Conservation (phyloP, 768 basidiomycete genomes). For the Collybia sordida region DNA sequence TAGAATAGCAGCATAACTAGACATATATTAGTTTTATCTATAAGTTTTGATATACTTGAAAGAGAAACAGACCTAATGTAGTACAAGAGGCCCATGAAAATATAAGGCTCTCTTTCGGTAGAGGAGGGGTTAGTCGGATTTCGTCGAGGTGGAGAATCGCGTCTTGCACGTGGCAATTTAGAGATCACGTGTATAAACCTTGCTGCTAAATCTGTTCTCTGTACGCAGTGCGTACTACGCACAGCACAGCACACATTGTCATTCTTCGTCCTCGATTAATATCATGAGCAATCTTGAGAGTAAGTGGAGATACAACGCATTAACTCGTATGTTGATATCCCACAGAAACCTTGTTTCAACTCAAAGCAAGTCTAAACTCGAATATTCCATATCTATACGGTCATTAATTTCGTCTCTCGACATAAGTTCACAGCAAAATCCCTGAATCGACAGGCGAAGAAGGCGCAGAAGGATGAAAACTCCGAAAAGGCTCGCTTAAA, state of each 20-base stretch:
- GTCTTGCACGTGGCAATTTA: conserved; percentile 8
- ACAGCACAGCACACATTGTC: conserved; percentile 11
- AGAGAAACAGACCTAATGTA: conserved; percentile 52
- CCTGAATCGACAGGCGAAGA: conserved; percentile 91
- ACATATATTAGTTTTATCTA: background rate
- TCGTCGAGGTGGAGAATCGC: conserved; percentile 1
- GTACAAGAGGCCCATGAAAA: conserved; percentile 52
- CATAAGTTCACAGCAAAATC: conserved; percentile 96
- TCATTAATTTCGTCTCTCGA: conserved; percentile 1
- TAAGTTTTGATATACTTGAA: too few relatives aligned
- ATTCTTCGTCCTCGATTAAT: conserved; percentile 10
- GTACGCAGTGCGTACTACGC: background rate
- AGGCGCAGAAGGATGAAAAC: conserved; percentile 94
- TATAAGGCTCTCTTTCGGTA: conserved; percentile 6
- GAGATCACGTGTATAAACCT: conserved; percentile 15
- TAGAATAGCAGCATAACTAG: conserved; percentile 72
- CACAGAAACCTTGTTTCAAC: conserved; percentile 95
- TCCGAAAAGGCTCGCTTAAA: conserved; percentile 88
- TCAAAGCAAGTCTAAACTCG: conserved; percentile 64
- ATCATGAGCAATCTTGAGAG: conserved; percentile 88
- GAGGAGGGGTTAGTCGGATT: conserved; percentile 9
- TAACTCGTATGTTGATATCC: conserved; percentile 25
- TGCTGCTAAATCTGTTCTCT: background rate
- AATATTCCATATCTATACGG: conserved; percentile 11
- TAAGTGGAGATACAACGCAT: conserved; percentile 36